Evolutionary conservation across 331 rosid species (phyloP).

Genomic region (Stylosanthes scabra): DNA sequence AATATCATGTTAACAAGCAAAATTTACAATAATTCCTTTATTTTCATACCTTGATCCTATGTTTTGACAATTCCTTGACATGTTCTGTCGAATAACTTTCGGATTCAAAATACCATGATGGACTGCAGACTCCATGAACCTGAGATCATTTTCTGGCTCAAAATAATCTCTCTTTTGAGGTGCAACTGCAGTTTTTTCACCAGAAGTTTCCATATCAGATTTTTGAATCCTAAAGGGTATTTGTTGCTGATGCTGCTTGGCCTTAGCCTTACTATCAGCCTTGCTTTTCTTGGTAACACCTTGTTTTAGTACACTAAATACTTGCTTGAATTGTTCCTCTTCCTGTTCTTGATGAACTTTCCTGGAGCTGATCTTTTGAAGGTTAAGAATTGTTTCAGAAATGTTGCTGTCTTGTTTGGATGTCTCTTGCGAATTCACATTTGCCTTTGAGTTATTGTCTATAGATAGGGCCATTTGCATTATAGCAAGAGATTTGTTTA

Average conservation of each 20-base stretch:
- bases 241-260: constrained; percentile 74
- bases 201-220: constrained; percentile 50
- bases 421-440: constrained; percentile 54
- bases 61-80: constrained; percentile 74
- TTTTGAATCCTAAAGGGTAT: constrained; percentile 61
- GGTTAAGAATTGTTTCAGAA: constrained; percentile 51
- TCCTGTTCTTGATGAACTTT: constrained; percentile 68
- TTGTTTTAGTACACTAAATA: constrained; percentile 64
- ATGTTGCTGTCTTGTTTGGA: constrained; percentile 51
- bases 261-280: constrained; percentile 62
- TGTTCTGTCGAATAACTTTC: constrained; percentile 58
- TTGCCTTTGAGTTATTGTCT: constrained; percentile 51
- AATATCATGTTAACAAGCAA: constrained; percentile 19
- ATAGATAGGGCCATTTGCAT: constrained; percentile 45
- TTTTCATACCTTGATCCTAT: constrained; percentile 73
- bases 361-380: constrained; percentile 61
- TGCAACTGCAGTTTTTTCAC: constrained; percentile 52
- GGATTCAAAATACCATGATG: constrained; percentile 53
- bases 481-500: constrained; percentile 61
- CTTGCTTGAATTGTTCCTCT: constrained; percentile 73
- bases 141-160: constrained; percentile 77
- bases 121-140: constrained; percentile 47
- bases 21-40: constrained; percentile 5
- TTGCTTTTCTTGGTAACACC: constrained; percentile 70
- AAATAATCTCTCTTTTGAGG: constrained; percentile 66